phyloP scores from a whole-genome alignment of 1,284 basidiomycete species.

The Xerocomus minutiporus region DNA sequence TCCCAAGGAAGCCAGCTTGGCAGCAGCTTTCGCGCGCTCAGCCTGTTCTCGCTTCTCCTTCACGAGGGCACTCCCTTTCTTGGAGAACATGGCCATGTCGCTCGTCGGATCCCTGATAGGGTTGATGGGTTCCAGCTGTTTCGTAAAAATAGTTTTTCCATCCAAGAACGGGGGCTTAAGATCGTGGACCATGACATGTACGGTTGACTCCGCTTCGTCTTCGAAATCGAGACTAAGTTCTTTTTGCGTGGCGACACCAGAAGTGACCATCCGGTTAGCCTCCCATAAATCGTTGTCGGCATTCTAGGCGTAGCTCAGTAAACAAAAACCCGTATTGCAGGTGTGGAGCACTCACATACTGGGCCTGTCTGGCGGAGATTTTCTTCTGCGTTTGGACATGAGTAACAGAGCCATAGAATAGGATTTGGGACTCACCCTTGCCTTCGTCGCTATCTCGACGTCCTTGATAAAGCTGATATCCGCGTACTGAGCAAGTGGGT shows the following conservation, averaged over 20 bases:
- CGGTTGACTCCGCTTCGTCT: slow-evolving; percentile 90
- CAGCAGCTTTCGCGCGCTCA: slow-evolving; percentile 92
- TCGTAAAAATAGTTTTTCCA: slow-evolving; percentile 93
- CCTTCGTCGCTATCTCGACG: slow-evolving; percentile 75
- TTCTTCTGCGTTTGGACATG: slow-evolving; percentile 51
- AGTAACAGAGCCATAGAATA: slow-evolving; percentile 3
- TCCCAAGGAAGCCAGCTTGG: slow-evolving; percentile 88
- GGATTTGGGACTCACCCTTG: slow-evolving; percentile 47
- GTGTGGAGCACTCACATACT: slow-evolving; percentile 66
- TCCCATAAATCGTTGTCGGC: slow-evolving; percentile 99
- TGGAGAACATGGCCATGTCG: slow-evolving; percentile 93
- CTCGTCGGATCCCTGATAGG: slow-evolving; percentile 92
- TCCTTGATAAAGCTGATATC: slow-evolving; percentile 71
- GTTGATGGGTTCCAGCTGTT: slow-evolving; percentile 95
- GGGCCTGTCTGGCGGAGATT: slow-evolving; percentile 87
- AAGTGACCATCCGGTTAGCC: slow-evolving; percentile 93
- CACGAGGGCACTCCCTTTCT: slow-evolving; percentile 91
- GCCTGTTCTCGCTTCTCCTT: slow-evolving; percentile 95
- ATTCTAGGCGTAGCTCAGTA: slow-evolving; percentile 51
- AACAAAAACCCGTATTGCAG: background rate
- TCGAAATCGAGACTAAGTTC: slow-evolving; percentile 88
- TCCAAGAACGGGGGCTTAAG: slow-evolving; percentile 98
- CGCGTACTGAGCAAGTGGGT: slow-evolving; percentile 90
- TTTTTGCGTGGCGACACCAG: slow-evolving; percentile 86
- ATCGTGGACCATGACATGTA: slow-evolving; percentile 96